Evolutionary conservation across 345 rosid species (phyloP).

Genomic region (Eucalyptus melliodora): DNA sequence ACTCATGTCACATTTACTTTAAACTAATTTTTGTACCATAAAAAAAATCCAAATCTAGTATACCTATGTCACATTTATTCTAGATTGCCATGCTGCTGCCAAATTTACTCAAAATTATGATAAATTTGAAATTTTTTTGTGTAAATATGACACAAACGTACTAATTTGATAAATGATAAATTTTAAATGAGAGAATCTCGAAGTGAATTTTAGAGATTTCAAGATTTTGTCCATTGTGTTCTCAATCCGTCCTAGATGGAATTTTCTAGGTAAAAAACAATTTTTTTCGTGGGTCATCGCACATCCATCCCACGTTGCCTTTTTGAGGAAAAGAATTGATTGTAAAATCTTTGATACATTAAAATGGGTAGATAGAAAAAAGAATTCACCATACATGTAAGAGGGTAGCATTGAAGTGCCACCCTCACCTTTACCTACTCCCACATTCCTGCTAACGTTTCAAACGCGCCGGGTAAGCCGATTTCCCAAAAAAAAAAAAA

Average conservation of each 20-base stretch:
- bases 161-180: background rate
- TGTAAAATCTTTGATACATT: background rate
- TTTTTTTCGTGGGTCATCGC: background rate
- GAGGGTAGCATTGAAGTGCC: background rate
- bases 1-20: background rate
- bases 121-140: background rate
- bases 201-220: background rate
- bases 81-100: fast-evolving
- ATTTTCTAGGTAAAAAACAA: background rate
- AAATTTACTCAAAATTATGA: background rate
- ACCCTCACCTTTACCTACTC: background rate
- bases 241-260: background rate
- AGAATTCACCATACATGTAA: background rate
- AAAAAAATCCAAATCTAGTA: background rate
- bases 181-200: background rate
- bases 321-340: background rate
- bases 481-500: background rate
- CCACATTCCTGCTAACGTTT: background rate
- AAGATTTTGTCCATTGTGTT: background rate
- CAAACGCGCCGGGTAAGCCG: background rate
- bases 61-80: fast-evolving
- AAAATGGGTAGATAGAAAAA: background rate
- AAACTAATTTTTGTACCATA: background rate
- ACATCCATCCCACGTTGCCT: background rate
- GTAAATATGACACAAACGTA: background rate